phyloP scores from a whole-genome alignment of 768 basidiomycete species.

The Pholiota conissans region DNA sequence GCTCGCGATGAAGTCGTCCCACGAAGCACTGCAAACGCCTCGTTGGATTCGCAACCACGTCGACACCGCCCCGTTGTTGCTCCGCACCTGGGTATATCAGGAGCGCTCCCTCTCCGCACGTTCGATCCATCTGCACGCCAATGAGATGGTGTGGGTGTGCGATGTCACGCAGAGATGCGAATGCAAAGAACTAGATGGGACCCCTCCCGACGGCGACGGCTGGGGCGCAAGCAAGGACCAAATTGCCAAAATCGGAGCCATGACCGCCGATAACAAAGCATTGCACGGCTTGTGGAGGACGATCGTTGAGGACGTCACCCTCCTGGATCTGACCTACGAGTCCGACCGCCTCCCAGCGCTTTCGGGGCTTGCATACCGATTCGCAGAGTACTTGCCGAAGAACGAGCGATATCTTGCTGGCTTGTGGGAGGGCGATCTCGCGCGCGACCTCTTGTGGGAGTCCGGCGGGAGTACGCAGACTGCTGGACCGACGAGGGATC shows the following conservation, averaged over 20 bases:
- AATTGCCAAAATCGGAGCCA: conserved; percentile 5
- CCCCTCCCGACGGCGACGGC: conserved; percentile 11
- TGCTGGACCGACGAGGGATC: conserved; percentile 6
- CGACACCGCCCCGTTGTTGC: conserved; percentile 10
- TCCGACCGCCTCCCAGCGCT: conserved; percentile 16
- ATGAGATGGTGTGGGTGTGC: conserved; percentile 17
- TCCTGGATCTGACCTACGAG: conserved; percentile 15
- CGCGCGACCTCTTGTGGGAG: conserved; percentile 14
- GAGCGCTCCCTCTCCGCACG: conserved; percentile 13
- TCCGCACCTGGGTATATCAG: conserved; percentile 16
- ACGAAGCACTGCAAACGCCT: conserved; percentile 15
- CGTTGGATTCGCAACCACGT: conserved; percentile 12
- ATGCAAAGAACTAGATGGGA: conserved; percentile 13
- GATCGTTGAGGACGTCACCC: conserved; percentile 13
- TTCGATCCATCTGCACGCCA: conserved; percentile 12
- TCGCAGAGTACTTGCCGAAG: conserved; percentile 11
- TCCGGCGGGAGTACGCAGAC: conserved; percentile 8
- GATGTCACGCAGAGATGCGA: conserved; percentile 13
- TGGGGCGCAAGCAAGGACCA: conserved; percentile 16
- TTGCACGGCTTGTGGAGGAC: conserved; percentile 16
- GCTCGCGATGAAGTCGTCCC: conserved; percentile 11
- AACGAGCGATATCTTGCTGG: conserved; percentile 16
- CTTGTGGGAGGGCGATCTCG: conserved; percentile 16
- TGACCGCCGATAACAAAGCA: conserved; percentile 1
- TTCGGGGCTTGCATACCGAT: conserved; percentile 13